Conservation (phyloP, 2,329 filamentous ascomycete genomes). For the Pseudocercospora pini-densiflorae region DNA sequence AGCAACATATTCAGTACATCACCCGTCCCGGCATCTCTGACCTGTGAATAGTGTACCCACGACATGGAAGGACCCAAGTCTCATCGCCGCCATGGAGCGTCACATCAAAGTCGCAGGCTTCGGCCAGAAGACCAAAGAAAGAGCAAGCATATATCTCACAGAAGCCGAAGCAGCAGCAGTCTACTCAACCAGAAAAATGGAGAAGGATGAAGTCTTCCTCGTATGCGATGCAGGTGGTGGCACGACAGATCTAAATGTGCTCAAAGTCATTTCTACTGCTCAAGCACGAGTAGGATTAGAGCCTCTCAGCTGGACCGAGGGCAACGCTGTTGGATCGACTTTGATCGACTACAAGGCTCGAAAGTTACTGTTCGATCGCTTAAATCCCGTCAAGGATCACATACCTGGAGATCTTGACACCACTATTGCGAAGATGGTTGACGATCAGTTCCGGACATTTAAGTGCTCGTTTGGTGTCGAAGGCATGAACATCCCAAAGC, state of each 20-base stretch:
- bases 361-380: not conserved
- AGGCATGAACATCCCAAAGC: conserved; percentile 18
- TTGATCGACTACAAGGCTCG: conserved; percentile 47
- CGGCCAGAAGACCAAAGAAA: conserved; percentile 4
- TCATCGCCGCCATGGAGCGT: conserved; percentile 8
- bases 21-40: too few species aligned
- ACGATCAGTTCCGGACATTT: conserved; percentile 45
- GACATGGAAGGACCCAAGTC: conserved; percentile 1
- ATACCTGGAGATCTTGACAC: conserved; percentile 8
- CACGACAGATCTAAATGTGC: conserved; percentile 49
- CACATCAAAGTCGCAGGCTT: conserved; percentile 10
- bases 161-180: conserved; percentile 61
- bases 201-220: conserved; percentile 50
- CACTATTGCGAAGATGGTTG: conserved; percentile 42
- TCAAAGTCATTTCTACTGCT: conserved; percentile 37
- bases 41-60: not conserved
- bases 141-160: conserved; percentile 50
- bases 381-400: not conserved
- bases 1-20: too few species aligned
- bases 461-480: conserved; percentile 48
- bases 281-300: not conserved
- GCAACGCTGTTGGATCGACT: conserved; percentile 47
- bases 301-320: conserved; percentile 19
- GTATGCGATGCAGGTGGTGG: conserved; percentile 59
- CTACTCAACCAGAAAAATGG: conserved; percentile 44